Base-by-base conservation (phyloP, 306 rosid genomes). In the Trifolium subterraneum region DNA sequence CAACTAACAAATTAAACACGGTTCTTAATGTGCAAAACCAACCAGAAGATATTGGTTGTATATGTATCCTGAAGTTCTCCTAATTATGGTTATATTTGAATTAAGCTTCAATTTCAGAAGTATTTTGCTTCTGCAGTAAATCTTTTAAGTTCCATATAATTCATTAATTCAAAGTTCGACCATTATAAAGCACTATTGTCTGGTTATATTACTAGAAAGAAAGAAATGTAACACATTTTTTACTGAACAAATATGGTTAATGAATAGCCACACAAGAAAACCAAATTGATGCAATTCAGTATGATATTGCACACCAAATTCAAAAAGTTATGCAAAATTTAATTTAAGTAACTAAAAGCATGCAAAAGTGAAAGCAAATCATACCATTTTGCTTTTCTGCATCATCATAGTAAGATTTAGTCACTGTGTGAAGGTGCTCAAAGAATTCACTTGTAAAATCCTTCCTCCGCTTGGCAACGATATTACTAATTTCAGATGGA, bases 391-490 rank as follows among this genome's bases (percentile, higher is more conserved):
- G 90, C 83, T 86, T 84, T 16, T 86, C 71, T 44, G 80, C 85
- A 69, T 90, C 79, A 55, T 88, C 87, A 16, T 84, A 64, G 78
- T 79, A 85, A 71, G 98, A 92, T 82, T 87, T 86, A 23, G 92
- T 86, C 54, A 95, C 90, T 0, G 86, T 83, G 69, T 86, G 86
- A 82, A 95, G 89, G 82, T 95, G 98, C 71, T 81, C 78, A 70
- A 95, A 92, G 77, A 92, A 95, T 81, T 95, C 99, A 72, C 87
- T 87, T 0, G 99, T 95, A 81, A 95, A 95, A 84, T 92, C 98
- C 80, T 95, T 95, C 15, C 96, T 90, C 22, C 96, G 96, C 76
- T 87, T 87, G 64, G 93, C 45, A 72, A 95, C 89, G 54, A 92
- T 65, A 22, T 95, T 94, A 68, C 63, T 81, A 64, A 95, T 80